Evolutionary conservation across 768 basidiomycete species (phyloP).

Genomic region (Cystofilobasidium capitatum): DNA sequence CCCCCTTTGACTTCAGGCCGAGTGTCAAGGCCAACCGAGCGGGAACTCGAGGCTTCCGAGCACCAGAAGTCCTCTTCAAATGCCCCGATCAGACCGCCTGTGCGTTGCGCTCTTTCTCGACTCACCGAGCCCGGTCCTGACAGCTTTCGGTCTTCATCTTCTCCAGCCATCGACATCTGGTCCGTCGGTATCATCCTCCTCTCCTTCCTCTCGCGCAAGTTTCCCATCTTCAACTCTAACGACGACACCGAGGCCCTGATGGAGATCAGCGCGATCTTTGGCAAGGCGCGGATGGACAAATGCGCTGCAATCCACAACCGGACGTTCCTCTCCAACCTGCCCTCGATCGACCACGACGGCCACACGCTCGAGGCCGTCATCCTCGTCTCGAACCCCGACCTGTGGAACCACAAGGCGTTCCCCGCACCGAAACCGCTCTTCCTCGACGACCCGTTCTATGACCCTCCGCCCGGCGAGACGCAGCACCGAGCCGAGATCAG

Average conservation of each 20-base stretch:
- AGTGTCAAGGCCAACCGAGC: constrained; percentile 88
- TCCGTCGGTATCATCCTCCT: constrained; percentile 83
- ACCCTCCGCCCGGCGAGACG: constrained; percentile 36
- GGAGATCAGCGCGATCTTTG: constrained; percentile 84
- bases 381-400: constrained; percentile 59
- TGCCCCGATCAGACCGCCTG: constrained; percentile 88
- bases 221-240: constrained; percentile 84
- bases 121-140: not conserved
- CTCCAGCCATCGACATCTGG: constrained; percentile 89
- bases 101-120: constrained; percentile 41
- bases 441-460: constrained; percentile 33
- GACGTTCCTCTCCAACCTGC: constrained; percentile 80
- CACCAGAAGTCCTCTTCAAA: constrained; percentile 90
- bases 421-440: constrained; percentile 48
- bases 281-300: constrained; percentile 69
- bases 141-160: not conserved
- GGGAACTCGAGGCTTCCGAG: constrained; percentile 91
- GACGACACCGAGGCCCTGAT: constrained; percentile 92
- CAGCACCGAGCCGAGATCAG: constrained; percentile 52
- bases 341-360: constrained; percentile 58
- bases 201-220: constrained; percentile 83
- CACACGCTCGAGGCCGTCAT: constrained; percentile 66
- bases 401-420: constrained; percentile 34
- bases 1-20: constrained; percentile 46
- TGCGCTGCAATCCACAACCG: constrained; percentile 82